phyloP scores from a whole-genome alignment of 768 basidiomycete genomes.

The Tylopilus sp. region DNA sequence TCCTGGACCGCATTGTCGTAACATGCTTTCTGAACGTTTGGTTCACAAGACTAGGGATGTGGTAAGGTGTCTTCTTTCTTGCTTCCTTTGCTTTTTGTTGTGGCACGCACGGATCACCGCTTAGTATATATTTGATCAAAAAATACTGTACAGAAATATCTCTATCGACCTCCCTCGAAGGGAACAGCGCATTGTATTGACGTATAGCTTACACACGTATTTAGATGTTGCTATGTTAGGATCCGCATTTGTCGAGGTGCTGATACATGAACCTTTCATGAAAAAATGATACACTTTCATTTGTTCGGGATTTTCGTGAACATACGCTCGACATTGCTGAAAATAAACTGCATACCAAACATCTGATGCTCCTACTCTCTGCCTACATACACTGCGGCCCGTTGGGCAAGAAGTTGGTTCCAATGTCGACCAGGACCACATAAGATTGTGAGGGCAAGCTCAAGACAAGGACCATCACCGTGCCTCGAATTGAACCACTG shows the following conservation, averaged over 20 bases:
- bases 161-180: background rate
- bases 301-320: background rate
- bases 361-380: background rate
- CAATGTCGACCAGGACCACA: background rate
- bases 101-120: background rate
- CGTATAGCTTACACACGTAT: conserved; percentile 22
- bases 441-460: background rate
- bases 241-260: background rate
- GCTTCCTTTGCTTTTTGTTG: background rate
- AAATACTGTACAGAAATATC: conserved; percentile 11
- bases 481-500: conserved; percentile 35
- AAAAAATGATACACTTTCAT: too few relatives aligned
- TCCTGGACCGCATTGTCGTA: conserved; percentile 50
- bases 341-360: background rate
- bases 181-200: conserved; percentile 12
- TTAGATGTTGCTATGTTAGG: conserved; percentile 1
- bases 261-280: background rate
- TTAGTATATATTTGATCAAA: background rate
- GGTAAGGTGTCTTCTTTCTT: conserved; percentile 29
- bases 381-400: background rate
- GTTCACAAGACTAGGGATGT: conserved; percentile 41
- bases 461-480: conserved; percentile 18
- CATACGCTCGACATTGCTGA: background rate
- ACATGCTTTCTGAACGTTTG: conserved; percentile 53
- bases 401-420: background rate